Percentiles rank a stretch among this genome's conserved stretches.
Evolutionary conservation across 306 rosid genomes (phyloP).

Genomic region (Begonia loranthoides): DNA sequence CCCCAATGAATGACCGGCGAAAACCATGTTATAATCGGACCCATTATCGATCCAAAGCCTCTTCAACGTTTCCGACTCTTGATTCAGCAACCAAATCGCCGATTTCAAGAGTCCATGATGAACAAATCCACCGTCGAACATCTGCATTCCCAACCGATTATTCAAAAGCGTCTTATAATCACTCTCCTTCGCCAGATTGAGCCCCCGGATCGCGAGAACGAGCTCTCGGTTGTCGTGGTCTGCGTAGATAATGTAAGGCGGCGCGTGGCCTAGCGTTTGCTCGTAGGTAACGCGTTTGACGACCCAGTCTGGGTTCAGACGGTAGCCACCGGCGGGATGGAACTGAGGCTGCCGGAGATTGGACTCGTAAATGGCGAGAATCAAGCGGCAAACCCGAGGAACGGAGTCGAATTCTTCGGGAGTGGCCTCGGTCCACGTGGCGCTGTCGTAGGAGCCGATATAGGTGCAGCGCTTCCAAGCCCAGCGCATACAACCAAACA

Average conservation of each 20-base stretch:
- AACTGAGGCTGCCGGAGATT: slow-evolving; percentile 32
- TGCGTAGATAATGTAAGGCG: slow-evolving; percentile 69
- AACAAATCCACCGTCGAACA: slow-evolving; percentile 83
- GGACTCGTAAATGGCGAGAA: slow-evolving; percentile 78
- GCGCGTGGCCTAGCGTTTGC: slow-evolving; percentile 42
- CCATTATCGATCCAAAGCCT: slow-evolving; percentile 65
- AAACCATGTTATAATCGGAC: slow-evolving; percentile 41
- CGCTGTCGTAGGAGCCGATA: slow-evolving; percentile 74
- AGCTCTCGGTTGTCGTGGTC: slow-evolving; percentile 64
- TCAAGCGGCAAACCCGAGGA: slow-evolving; percentile 66
- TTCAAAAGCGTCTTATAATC: slow-evolving; percentile 56
- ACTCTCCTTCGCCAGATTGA: slow-evolving; percentile 53
- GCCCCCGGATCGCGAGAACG: slow-evolving; percentile 71
- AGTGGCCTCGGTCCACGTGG: slow-evolving; percentile 63
- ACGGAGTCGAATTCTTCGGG: slow-evolving; percentile 48
- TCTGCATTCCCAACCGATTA: slow-evolving; percentile 61
- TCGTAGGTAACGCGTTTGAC: slow-evolving; percentile 43
- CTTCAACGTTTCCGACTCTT: slow-evolving; percentile 61
- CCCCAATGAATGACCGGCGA: slow-evolving; percentile 82
- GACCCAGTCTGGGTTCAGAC: slow-evolving; percentile 49
- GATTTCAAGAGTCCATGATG: slow-evolving; percentile 74
- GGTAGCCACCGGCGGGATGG: slow-evolving; percentile 34
- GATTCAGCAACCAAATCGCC: slow-evolving; percentile 64
- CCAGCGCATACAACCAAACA: slow-evolving; percentile 78
- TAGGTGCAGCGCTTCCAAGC: slow-evolving; percentile 82